These are phyloP conservation scores for Cryptosporidium sp. DNA, from an alignment of 169 alveolate species.

Conservation along the genomic window DNA sequence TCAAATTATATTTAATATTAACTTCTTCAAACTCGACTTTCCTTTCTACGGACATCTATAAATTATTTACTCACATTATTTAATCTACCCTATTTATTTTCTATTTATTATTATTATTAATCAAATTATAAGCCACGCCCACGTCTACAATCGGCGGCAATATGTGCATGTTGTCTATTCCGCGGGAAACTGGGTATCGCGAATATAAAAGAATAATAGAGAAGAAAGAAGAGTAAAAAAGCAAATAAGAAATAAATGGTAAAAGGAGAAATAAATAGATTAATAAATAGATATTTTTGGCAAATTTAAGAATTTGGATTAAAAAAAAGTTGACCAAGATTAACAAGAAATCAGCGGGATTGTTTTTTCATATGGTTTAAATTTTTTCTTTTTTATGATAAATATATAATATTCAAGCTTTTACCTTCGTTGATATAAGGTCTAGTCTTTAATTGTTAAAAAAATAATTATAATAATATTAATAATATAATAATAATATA, in stretches of 20 bases:
- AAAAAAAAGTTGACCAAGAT: conserved; percentile 8
- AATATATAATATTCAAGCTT: not conserved
- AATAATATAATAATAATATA: no score
- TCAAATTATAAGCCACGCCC: not conserved
- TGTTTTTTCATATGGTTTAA: conserved; percentile 5
- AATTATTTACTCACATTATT: no score
- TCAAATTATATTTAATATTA: no score
- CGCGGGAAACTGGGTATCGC: conserved; percentile 25
- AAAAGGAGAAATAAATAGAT: conserved; percentile 15
- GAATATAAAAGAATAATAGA: not conserved
- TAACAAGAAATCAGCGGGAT: conserved; percentile 36
- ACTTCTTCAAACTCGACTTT: not conserved
- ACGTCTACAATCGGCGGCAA: not conserved
- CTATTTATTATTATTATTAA: not conserved
- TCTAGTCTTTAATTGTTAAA: conserved; percentile 18
- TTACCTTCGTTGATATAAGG: not conserved
- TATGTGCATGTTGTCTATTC: not conserved
- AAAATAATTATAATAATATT: conserved; percentile 7
- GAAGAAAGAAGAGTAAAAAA: not conserved
- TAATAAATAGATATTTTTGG: conserved; percentile 22
- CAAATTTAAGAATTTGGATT: conserved; percentile 4
- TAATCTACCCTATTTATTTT: not conserved
- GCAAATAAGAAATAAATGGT: not conserved
- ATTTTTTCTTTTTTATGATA: not conserved
- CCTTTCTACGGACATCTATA: not conserved